Base-by-base conservation (phyloP, 305 asterid genomes). In the Striga hermonthica region DNA sequence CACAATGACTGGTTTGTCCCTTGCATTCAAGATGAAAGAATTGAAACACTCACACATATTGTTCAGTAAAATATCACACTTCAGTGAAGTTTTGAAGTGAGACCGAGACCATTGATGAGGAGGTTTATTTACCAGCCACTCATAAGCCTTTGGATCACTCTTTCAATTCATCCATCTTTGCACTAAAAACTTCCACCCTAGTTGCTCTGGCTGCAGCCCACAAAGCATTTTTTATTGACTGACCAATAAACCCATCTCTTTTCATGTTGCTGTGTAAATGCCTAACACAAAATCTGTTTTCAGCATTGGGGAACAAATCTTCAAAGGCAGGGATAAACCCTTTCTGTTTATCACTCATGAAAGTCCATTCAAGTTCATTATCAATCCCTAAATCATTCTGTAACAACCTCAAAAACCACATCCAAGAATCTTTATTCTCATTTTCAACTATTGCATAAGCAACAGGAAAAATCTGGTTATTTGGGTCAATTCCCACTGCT, bases 301-400 rank as follows among this genome's bases (percentile, higher is more conserved):
- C 62, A 9, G 16, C 62, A 34, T 34, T 9, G 9, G 43, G 16
- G 4, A 57, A n/a, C 7, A 34, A 5, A 3, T 5, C 5, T 4
- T 57, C 62, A 57, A 57, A 57, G 5, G 16, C 43, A 1, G 43
- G 62, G 2, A 57, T 57, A n/a, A n/a, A n/a, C n/a, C n/a, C n/a
- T n/a, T n/a, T n/a, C n/a, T n/a, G n/a, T n/a, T n/a, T n/a, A n/a
- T n/a, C n/a, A n/a, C n/a, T n/a, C n/a, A n/a, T n/a, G n/a, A n/a
- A n/a, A n/a, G n/a, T n/a, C n/a, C n/a, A n/a, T n/a, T n/a, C n/a
- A n/a, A n/a, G n/a, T n/a, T n/a, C n/a, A n/a, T n/a, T n/a, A n/a
- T n/a, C n/a, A n/a, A n/a, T n/a, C n/a, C n/a, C n/a, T n/a, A n/a
- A n/a, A n/a, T n/a, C n/a, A n/a, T n/a, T n/a, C n/a, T n/a, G n/a